Percentiles rank a stretch among this genome's conserved stretches.
phyloP scores from a whole-genome alignment of 148 eudicot genomes.

The Gaultheria prostrata region DNA sequence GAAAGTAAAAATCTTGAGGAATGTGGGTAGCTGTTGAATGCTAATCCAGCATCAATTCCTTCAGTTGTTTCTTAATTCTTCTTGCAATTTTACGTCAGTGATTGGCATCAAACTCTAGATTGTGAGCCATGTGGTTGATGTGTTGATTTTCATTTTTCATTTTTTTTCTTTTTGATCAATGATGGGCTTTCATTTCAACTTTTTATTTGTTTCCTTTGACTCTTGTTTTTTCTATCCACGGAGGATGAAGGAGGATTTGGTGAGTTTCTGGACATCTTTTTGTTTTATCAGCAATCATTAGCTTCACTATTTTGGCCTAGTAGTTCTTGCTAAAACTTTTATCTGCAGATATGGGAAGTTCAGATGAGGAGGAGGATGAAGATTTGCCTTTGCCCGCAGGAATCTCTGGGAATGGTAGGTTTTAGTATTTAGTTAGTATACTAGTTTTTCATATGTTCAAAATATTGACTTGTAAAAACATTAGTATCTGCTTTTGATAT shows the following conservation, averaged over 20 bases:
- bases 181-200: not conserved
- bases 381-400: conserved; percentile 15
- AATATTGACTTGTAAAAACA: not conserved
- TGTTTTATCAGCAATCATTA: not conserved
- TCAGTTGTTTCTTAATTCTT: not conserved
- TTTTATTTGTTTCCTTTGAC: conserved; percentile 40
- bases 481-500: not conserved
- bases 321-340: not conserved
- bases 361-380: conserved; percentile 38
- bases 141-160: not conserved
- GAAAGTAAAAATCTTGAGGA: not conserved
- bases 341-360: conserved; percentile 20
- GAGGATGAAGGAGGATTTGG: conserved; percentile 23
- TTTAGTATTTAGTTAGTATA: not conserved
- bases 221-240: conserved; percentile 21
- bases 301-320: not conserved
- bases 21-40: not conserved
- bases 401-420: conserved; percentile 33
- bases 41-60: not conserved
- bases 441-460: not conserved
- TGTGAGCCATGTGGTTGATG: not conserved
- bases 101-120: not conserved
- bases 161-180: not conserved
- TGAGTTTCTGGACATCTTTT: conserved; percentile 21
- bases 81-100: not conserved